Conservation (phyloP, 768 basidiomycete genomes). For the Phaeotremella fagi region DNA sequence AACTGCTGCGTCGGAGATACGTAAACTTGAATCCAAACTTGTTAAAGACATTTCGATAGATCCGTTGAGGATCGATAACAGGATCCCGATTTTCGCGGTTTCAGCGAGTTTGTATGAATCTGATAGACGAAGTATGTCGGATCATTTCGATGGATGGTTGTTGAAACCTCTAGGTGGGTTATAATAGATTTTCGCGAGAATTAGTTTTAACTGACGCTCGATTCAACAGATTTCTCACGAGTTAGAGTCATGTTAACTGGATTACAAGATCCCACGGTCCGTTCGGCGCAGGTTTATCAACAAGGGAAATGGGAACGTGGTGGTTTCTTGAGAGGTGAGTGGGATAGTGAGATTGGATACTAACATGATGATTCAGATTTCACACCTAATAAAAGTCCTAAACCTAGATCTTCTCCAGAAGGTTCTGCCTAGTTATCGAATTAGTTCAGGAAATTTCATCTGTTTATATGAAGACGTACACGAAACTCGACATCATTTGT, state of each 20-base stretch:
- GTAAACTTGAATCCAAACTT: conserved; percentile 55
- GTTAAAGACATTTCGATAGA: conserved; percentile 25
- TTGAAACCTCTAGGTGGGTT: conserved; percentile 63
- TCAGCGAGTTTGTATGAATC: conserved; percentile 65
- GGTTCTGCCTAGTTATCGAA: too few species aligned
- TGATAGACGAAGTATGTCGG: conserved; percentile 56
- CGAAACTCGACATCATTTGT: too few species aligned
- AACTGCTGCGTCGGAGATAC: conserved; percentile 64
- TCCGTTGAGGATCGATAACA: conserved; percentile 57
- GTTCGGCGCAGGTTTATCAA: conserved; percentile 53
- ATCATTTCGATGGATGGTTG: conserved; percentile 75
- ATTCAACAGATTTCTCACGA: conserved; percentile 59
- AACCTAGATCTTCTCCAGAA: too few species aligned
- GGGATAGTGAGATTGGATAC: not conserved
- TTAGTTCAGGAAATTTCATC: too few species aligned
- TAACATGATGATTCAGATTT: too few species aligned
- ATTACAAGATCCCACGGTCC: conserved; percentile 56
- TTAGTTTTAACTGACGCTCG: too few species aligned
- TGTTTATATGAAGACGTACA: too few species aligned
- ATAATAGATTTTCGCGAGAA: not conserved
- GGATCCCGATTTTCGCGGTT: conserved; percentile 76
- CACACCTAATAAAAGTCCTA: too few species aligned
- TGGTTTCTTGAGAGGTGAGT: conserved; percentile 44
- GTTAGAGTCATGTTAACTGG: conserved; percentile 60
- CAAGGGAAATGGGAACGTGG: conserved; percentile 50